Conservation (phyloP, 257 asterid species). For the Nicotiana undulata region DNA sequence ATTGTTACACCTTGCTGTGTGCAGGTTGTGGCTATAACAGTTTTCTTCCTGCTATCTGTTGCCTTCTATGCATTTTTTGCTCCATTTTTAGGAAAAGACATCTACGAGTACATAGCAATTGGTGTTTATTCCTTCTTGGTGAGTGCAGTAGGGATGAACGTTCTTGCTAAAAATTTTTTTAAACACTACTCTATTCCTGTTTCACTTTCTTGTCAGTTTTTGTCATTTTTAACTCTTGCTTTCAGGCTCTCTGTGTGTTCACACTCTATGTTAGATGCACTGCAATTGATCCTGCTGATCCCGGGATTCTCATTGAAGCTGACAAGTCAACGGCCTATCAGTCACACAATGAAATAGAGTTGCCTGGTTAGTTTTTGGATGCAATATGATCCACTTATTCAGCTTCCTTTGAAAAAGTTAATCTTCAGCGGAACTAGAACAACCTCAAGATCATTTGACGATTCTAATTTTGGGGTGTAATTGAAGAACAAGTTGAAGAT, state of each 20-base stretch:
- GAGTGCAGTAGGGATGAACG: constrained; percentile 21
- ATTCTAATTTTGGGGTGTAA: not conserved
- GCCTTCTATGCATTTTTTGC: constrained; percentile 98
- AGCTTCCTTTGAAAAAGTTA: not conserved
- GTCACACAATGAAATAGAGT: constrained; percentile 58
- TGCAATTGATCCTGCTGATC: constrained; percentile 95
- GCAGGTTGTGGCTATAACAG: constrained; percentile 98
- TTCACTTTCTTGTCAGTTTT: constrained; percentile 11
- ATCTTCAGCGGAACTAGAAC: not conserved
- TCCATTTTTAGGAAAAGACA: constrained; percentile 86
- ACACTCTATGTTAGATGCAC: constrained; percentile 85
- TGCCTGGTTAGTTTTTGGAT: constrained; percentile 46
- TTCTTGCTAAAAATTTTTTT: not conserved
- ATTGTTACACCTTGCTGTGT: constrained; percentile 11
- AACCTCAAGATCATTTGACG: not conserved
- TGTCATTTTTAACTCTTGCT: constrained; percentile 14
- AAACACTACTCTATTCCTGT: not conserved
- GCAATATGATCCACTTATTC: not conserved
- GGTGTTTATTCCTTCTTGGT: constrained; percentile 92
- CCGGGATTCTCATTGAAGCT: constrained; percentile 71
- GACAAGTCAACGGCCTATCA: constrained; percentile 46
- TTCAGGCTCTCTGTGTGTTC: constrained; percentile 73
- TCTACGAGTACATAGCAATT: constrained; percentile 71
- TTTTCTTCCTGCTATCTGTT: constrained; percentile 79
- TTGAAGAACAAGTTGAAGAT: constrained; percentile 3